Evolutionary conservation across 768 basidiomycete species (phyloP).

Genomic region (Serpula lacrymans): DNA sequence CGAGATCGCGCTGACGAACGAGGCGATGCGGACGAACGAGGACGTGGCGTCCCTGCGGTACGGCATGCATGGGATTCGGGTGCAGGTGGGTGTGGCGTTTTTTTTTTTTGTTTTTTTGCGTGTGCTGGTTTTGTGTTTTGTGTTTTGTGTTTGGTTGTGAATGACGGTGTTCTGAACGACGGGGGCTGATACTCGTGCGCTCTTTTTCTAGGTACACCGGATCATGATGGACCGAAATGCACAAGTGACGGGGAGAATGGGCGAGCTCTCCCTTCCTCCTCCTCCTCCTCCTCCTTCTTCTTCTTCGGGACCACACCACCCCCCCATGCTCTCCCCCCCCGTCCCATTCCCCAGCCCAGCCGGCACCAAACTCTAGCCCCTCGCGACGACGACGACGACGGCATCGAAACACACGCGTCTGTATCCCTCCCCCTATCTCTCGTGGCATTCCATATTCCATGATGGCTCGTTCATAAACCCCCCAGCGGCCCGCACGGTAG

Average conservation of each 20-base stretch:
- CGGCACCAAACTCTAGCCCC: slow-evolving; percentile 29
- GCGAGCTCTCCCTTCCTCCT: slow-evolving; percentile 19
- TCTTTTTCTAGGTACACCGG: slow-evolving; percentile 50
- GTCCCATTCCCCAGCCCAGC: slow-evolving; percentile 25
- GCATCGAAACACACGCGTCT: too few relatives aligned
- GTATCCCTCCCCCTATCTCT: too few relatives aligned
- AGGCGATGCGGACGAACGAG: slow-evolving; percentile 68
- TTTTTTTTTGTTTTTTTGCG: slow-evolving; percentile 4
- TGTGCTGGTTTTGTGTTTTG: slow-evolving; percentile 6
- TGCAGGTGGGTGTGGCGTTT: slow-evolving; percentile 54
- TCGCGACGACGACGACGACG: too few relatives aligned
- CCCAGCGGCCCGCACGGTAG: too few relatives aligned
- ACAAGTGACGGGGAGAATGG: slow-evolving; percentile 45
- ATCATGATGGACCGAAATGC: slow-evolving; percentile 78
- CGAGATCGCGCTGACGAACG: slow-evolving; percentile 67
- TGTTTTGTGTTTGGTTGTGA: slow-evolving; percentile 10
- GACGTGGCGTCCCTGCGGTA: slow-evolving; percentile 69
- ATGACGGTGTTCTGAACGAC: slow-evolving; percentile 10
- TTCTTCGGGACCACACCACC: slow-evolving; percentile 21
- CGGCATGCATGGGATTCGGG: slow-evolving; percentile 69
- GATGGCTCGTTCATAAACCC: too few relatives aligned
- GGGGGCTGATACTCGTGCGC: too few relatives aligned
- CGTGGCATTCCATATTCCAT: too few relatives aligned
- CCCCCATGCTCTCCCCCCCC: slow-evolving; percentile 28
- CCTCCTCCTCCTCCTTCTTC: slow-evolving; percentile 18